Evolutionary conservation across 108 stramenopile species (phyloP), one percentile per base, ranked within the genome.

Genomic region (Nitzschia inconspicua): DNA sequence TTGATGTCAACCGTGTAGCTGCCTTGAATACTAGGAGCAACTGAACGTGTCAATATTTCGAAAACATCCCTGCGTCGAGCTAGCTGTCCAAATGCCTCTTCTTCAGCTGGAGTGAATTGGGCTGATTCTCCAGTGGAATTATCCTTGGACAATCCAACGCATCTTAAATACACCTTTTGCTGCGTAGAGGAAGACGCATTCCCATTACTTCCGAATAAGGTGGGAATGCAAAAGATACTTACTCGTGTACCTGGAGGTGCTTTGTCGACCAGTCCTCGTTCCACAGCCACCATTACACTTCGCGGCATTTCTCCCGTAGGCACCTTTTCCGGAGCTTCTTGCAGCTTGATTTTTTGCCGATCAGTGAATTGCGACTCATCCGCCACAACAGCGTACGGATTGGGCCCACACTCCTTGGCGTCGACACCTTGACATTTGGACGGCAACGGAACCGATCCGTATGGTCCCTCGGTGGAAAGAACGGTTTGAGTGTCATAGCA

Each of bases 1-100:
- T 99, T 99, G 60, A 98, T 98, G 69, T 99, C 97, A 3, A 90
- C 75, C 5, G 98, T 98, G 76, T 99, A 99, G 13, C 85, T 86
- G 22, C 98, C 98, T 14, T 79, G 83, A 46, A 99, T 98, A 31
- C 79, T 82, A 1, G 98, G 98, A 9, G 98, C 97, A 24, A 99
- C 85, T 44, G 79, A 79, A 7, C 84, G 58, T 13, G 80, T 65
- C 47, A 99, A 60, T 59, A 93, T 87, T 22, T 94, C 65, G 78
- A 98, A 98, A 23, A 98, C 90, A 68, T 96, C 86, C 14, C 86
- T 65, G 0, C 79, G 74, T 19, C 82, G 78, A 0, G 94, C 66
- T 48, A 99, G 57, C 34, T 60, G 62, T 11, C 76, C 72, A 66
- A 98, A 97, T 3, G 95, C 91, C 63, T 97, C 97, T 68, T 98